Conservation (phyloP, 129 eudicot species). For the Escallonia herrerae region DNA sequence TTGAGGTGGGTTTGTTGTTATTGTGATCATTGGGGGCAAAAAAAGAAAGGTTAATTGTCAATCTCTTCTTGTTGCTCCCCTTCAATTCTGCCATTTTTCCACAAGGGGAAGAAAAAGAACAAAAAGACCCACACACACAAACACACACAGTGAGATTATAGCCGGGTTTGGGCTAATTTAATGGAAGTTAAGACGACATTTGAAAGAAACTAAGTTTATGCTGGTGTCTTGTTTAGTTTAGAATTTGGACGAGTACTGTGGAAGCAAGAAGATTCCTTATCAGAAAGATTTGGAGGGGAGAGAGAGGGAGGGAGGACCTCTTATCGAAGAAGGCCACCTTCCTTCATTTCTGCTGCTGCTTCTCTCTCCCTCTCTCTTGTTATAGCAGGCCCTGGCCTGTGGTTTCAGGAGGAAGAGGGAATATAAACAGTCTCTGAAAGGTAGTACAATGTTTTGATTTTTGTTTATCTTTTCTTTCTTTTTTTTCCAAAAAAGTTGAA, state of each 20-base stretch:
- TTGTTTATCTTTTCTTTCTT: neutral
- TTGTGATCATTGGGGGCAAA: slow-evolving; percentile 28
- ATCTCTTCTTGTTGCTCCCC: slow-evolving; percentile 35
- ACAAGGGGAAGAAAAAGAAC: slow-evolving; percentile 5
- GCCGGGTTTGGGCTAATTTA: too few species aligned
- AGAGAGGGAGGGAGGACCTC: slow-evolving; percentile 31
- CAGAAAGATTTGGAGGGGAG: neutral
- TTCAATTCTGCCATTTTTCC: slow-evolving; percentile 37
- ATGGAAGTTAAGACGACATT: slow-evolving; percentile 9
- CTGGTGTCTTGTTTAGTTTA: too few species aligned
- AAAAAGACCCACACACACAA: neutral
- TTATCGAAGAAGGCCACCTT: slow-evolving; percentile 37
- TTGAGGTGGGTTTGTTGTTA: slow-evolving; percentile 20
- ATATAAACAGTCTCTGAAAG: slow-evolving; percentile 30
- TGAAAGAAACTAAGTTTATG: neutral
- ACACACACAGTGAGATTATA: too few species aligned
- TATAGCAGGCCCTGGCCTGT: slow-evolving; percentile 1
- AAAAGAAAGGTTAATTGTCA: slow-evolving; percentile 50
- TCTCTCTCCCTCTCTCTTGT: slow-evolving; percentile 12
- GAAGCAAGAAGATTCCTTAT: slow-evolving; percentile 3
- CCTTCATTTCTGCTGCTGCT: slow-evolving; percentile 31
- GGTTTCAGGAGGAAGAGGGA: slow-evolving; percentile 23
- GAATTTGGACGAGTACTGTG: neutral
- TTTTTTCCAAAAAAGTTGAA: neutral
- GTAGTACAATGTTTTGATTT: slow-evolving; percentile 16